These are phyloP conservation scores for Odonthalia washingtoniensis DNA, from an alignment of 31 red algal species.

Conservation along the genomic window DNA sequence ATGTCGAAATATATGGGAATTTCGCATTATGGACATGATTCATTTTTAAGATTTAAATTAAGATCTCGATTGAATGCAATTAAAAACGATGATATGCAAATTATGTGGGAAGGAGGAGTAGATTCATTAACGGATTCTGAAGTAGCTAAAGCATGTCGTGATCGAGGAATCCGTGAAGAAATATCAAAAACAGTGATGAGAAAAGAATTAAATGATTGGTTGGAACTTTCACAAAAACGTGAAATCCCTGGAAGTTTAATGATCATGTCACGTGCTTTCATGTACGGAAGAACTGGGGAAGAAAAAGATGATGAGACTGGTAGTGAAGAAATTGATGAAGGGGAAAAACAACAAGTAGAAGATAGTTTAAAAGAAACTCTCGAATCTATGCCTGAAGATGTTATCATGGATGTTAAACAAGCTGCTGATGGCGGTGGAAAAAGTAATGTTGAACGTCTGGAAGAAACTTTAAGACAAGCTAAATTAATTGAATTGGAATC, in stretches of 20 bases:
- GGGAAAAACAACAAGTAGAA: slow-evolving; percentile 39
- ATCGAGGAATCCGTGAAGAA: slow-evolving; percentile 92
- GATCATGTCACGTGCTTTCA: slow-evolving; percentile 88
- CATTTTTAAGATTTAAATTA: slow-evolving; percentile 90
- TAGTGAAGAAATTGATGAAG: slow-evolving; percentile 70
- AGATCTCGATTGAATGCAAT: slow-evolving; percentile 83
- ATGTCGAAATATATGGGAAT: slow-evolving; percentile 99
- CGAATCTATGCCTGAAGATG: slow-evolving; percentile 80
- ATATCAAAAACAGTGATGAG: slow-evolving; percentile 49
- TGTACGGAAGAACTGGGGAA: slow-evolving; percentile 79
- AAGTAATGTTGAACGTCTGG: slow-evolving; percentile 72
- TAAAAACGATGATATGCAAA: slow-evolving; percentile 97
- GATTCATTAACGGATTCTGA: slow-evolving; percentile 93
- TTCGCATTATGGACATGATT: slow-evolving; percentile 85
- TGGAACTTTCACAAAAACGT: slow-evolving; percentile 93
- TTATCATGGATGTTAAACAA: slow-evolving; percentile 88
- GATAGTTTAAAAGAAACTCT: slow-evolving; percentile 65
- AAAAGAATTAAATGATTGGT: slow-evolving; percentile 81
- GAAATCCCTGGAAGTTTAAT: slow-evolving; percentile 92
- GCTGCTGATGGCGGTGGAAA: slow-evolving; percentile 71
- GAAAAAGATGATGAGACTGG: slow-evolving; percentile 29
- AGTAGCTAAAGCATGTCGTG: slow-evolving; percentile 93
- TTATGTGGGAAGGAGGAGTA: slow-evolving; percentile 98
- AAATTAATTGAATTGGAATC: slow-evolving; percentile 83
- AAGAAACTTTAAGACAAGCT: slow-evolving; percentile 82